Base-by-base conservation (phyloP, 805 yeast species). In the Kluyveromyces nonfermentans region DNA sequence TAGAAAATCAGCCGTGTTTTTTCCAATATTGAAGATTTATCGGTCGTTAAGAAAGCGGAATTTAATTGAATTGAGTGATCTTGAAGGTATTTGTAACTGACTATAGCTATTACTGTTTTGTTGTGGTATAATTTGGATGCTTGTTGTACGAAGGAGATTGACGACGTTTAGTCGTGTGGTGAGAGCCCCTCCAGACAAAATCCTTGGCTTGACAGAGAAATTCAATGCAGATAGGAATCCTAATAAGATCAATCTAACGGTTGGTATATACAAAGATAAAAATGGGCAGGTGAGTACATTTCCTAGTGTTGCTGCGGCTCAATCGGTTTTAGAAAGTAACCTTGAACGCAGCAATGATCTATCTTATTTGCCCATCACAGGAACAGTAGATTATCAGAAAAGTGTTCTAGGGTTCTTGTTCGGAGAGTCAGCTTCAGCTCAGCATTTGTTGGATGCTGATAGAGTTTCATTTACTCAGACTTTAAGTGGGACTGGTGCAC, bases 401-500 rank as follows among this genome's bases (percentile, higher is more conserved):
- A 72, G 76, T 32, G 93, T 93, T 35, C 75, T 80, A 55, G 67
- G 75, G 55, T 79, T 87, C 57, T 72, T 90, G 37, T 87, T 80
- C 68, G 79, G 83, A 50, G 78, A 80, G 52, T 82, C 78, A 50
- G 60, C 69, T 41, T 65, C 72, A 48, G 85, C 85, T 33, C 68
- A 73, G 33, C 60, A 73, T 46, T 74, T 82, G 45, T 63, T 84
- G 37, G 65, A 67, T 12, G 78, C 78, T 38, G 74, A 75, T 47
- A 72, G 93, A 50, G 73, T 93, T 35, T 84, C 87, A 46, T 78
- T 90, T 45, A 73, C 88, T 15, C 98, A 90, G 68, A 84, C 97
- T 46, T 73, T 90, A 49, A 82, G 94, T 40, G 98, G 98, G 43
- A 90, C 98, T 20, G 98, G 98, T 43, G 90, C 97, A 3, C 71